Evolutionary conservation across 768 basidiomycete species (phyloP).

Genomic region (Trametes meyenii): DNA sequence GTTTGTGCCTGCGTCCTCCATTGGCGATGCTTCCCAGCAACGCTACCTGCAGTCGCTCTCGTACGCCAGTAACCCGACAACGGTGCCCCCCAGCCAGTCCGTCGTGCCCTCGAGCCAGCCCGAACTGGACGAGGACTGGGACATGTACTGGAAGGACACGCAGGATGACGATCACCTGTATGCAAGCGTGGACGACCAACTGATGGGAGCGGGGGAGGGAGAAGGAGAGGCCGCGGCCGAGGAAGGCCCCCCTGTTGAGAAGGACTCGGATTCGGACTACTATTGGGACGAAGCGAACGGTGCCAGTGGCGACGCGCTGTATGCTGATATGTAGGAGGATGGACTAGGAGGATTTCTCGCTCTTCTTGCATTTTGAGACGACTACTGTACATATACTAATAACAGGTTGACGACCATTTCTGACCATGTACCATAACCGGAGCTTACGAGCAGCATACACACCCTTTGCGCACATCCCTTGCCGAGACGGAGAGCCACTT

Average conservation of each 20-base stretch:
- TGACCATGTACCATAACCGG: no score
- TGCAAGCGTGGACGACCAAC: neutral
- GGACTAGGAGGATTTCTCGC: neutral
- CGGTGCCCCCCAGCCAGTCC: slow-evolving; percentile 2
- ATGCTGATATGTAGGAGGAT: neutral
- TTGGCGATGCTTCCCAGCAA: neutral
- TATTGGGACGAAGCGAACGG: slow-evolving; percentile 18
- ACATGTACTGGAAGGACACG: slow-evolving; percentile 12
- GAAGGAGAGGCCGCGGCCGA: neutral
- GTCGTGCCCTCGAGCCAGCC: slow-evolving; percentile 12
- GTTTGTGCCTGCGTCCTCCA: neutral
- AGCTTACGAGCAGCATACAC: no score
- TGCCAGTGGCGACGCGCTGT: slow-evolving; percentile 7
- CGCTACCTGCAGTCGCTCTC: neutral
- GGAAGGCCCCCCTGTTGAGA: slow-evolving; percentile 2
- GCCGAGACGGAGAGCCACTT: no score
- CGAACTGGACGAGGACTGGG: slow-evolving; percentile 11
- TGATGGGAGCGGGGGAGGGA: neutral
- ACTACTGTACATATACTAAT: neutral
- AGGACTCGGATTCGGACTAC: slow-evolving; percentile 20
- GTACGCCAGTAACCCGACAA: neutral
- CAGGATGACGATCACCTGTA: slow-evolving; percentile 1
- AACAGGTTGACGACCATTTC: neutral
- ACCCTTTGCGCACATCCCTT: no score
- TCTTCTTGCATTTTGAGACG: neutral